phyloP scores from a whole-genome alignment of 2,329 filamentous ascomycete species.

The Exophiala sp. region DNA sequence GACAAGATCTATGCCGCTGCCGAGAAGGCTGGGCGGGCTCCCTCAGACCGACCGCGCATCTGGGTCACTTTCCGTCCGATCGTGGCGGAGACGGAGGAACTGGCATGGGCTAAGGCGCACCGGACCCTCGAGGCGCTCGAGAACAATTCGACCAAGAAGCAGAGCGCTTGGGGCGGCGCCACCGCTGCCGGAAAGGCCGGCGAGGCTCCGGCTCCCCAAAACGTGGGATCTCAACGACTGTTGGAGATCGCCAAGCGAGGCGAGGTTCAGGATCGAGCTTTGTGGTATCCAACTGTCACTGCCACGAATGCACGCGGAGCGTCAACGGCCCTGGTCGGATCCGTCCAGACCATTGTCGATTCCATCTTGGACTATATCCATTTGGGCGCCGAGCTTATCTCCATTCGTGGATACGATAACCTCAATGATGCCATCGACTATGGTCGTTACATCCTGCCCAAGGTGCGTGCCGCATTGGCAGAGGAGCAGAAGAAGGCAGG shows the following conservation, averaged over 20 bases:
- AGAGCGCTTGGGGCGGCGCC: slow-evolving; percentile 29
- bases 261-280: slow-evolving; percentile 53
- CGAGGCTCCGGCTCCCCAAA: slow-evolving; percentile 45
- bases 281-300: slow-evolving; percentile 60
- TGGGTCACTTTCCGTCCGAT: slow-evolving; percentile 62
- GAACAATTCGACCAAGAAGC: slow-evolving; percentile 33
- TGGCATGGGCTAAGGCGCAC: slow-evolving; percentile 58
- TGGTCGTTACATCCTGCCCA: slow-evolving; percentile 51
- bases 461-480: slow-evolving; percentile 39
- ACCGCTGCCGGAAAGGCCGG: too few relatives aligned
- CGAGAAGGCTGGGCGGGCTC: slow-evolving; percentile 49
- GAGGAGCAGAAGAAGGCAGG: slow-evolving; percentile 25
- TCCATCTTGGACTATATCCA: slow-evolving; percentile 54
- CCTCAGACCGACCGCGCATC: slow-evolving; percentile 50
- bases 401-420: slow-evolving; percentile 57
- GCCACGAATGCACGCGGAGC: slow-evolving; percentile 56
- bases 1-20: slow-evolving; percentile 55
- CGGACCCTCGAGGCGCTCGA: slow-evolving; percentile 50
- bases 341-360: slow-evolving; percentile 48
- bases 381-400: slow-evolving; percentile 52
- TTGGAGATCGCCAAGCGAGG: slow-evolving; percentile 51
- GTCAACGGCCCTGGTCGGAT: slow-evolving; percentile 55
- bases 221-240: slow-evolving; percentile 54
- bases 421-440: slow-evolving; percentile 56
- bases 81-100: slow-evolving; percentile 55